Evolutionary conservation across 2,329 filamentous ascomycete genomes (phyloP), one percentile per base, ranked within the genome.

Genomic region (Capronia coronata): DNA sequence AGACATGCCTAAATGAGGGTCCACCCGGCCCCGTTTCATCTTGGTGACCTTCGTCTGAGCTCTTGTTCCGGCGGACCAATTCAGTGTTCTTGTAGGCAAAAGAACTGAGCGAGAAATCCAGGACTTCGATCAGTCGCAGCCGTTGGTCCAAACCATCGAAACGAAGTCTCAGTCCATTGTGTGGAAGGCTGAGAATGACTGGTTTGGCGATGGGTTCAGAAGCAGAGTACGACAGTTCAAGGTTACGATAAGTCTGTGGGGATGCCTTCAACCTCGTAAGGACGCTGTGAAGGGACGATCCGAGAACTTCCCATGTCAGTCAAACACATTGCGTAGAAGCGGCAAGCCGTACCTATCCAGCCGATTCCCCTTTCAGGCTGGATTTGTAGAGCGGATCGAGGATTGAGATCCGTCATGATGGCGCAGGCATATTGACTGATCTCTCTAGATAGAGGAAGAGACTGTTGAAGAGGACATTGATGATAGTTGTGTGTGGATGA

Each of bases 111-210:
- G 84, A 82, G 64, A 98, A 96, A 69, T 97, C 89, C 46, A 87
- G 70, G 6, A 97, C 81, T 67, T 98, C 93, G 59, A 98, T 87
- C 54, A 98, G 72, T 2, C 93, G 86, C 35, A 98, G 73, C 29
- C 91, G 82, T 68, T 98, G 93, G 62, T 97, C 90, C 2, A 87
- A 83, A 0, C 90, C 93, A 64, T 98, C 93, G 64, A 98, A 98
- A 35, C 87, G 87, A 46, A 98, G 72, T 10, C 91, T 85, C 23
- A 98, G 68, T 22, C 93, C 93, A 68, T 97, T 98, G 2, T 80
- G 77, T 1, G 90, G 86, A 2, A 98, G 78, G 14, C 76, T 76
- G 48, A 97, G 69, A 37, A 87, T 73, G 14, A 96, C 78, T 0
- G 89, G 87, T 22, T 87, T 79, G 25, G 75, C 75, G 27, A 96